phyloP scores from a whole-genome alignment of 129 eudicot species.

The Silybum marianum region DNA sequence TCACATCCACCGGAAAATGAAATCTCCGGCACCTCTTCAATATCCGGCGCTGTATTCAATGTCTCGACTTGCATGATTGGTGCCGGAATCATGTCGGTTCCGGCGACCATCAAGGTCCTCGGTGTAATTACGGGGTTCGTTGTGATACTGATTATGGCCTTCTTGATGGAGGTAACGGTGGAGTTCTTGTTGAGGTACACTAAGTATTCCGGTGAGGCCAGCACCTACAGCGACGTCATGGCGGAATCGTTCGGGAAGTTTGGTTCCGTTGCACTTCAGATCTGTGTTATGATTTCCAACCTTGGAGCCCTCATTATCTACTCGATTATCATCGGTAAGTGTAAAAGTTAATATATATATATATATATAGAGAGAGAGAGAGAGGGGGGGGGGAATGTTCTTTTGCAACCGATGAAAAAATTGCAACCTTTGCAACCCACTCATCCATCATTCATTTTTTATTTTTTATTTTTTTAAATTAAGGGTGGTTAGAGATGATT shows the following conservation, averaged over 20 bases:
- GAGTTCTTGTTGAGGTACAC: slow-evolving; percentile 86
- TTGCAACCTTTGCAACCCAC: too few species aligned
- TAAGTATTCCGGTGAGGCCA: slow-evolving; percentile 55
- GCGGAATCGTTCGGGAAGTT: slow-evolving; percentile 83
- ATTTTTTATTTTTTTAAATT: too few species aligned
- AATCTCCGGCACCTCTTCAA: slow-evolving; percentile 37
- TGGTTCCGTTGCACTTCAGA: slow-evolving; percentile 68
- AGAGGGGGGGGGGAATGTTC: too few species aligned
- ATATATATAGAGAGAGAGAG: too few species aligned
- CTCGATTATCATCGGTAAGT: slow-evolving; percentile 82
- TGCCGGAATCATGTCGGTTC: slow-evolving; percentile 96
- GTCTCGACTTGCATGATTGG: slow-evolving; percentile 90
- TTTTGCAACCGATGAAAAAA: too few species aligned
- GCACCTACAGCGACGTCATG: slow-evolving; percentile 76
- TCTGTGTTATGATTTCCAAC: slow-evolving; percentile 73
- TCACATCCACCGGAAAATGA: slow-evolving; percentile 26
- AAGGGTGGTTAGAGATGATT: too few species aligned
- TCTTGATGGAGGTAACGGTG: slow-evolving; percentile 71
- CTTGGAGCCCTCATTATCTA: slow-evolving; percentile 88
- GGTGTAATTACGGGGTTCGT: slow-evolving; percentile 81
- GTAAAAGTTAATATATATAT: background rate
- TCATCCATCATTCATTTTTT: too few species aligned
- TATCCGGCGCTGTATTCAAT: slow-evolving; percentile 80
- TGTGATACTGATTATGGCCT: slow-evolving; percentile 56
- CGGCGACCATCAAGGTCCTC: slow-evolving; percentile 86